Evolutionary conservation across 805 yeast genomes (phyloP).

Genomic region (Saturnispora diversa): DNA sequence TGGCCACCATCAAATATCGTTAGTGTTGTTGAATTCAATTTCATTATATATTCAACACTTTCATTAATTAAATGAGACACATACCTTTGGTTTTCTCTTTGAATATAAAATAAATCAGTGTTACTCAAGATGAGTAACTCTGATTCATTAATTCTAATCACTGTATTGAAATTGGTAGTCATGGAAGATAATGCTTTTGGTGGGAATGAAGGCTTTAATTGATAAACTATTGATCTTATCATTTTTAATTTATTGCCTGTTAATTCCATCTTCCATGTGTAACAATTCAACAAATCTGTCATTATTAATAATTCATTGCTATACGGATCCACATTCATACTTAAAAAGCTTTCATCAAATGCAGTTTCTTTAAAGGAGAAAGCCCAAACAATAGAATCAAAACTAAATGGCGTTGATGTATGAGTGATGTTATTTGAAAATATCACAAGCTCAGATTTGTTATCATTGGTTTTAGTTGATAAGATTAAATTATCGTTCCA

Average conservation of each 20-base stretch:
- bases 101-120: slow-evolving; percentile 25
- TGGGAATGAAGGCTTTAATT: slow-evolving; percentile 24
- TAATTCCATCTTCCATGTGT: slow-evolving; percentile 27
- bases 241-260: slow-evolving; percentile 14
- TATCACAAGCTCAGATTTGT: slow-evolving; percentile 25
- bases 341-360: slow-evolving; percentile 23
- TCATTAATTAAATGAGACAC: slow-evolving; percentile 21
- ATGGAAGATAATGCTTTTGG: slow-evolving; percentile 17
- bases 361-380: slow-evolving; percentile 27
- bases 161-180: slow-evolving; percentile 21
- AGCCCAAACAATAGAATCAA: slow-evolving; percentile 29
- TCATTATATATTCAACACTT: slow-evolving; percentile 28
- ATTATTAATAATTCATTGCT: slow-evolving; percentile 27
- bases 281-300: slow-evolving; percentile 28
- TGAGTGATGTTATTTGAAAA: slow-evolving; percentile 25
- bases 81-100: slow-evolving; percentile 19
- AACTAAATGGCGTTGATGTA: slow-evolving; percentile 20
- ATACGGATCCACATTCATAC: slow-evolving; percentile 24
- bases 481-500: slow-evolving; percentile 28
- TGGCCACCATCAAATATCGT: slow-evolving; percentile 30
- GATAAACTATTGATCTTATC: slow-evolving; percentile 23
- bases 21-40: slow-evolving; percentile 22
- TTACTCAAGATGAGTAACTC: slow-evolving; percentile 27
- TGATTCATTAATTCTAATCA: slow-evolving; percentile 23
- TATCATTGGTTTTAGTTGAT: slow-evolving; percentile 20